These are phyloP conservation scores for Myrica gale DNA, from an alignment of 306 rosid genomes.

Conservation along the genomic window DNA sequence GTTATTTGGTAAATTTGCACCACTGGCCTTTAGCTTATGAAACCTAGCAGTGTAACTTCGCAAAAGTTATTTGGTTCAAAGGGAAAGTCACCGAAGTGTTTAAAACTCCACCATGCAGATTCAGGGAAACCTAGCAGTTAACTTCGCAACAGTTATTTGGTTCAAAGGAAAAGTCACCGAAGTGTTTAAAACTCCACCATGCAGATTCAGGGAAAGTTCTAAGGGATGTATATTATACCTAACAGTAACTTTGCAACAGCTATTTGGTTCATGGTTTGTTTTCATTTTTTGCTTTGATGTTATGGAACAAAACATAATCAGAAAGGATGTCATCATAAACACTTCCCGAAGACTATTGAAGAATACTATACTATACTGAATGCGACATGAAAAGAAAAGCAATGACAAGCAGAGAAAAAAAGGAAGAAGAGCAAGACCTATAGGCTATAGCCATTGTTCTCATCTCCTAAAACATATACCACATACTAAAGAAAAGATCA, in stretches of 20 bases:
- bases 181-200: not conserved
- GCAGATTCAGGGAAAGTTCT: not conserved
- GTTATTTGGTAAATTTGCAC: not conserved
- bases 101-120: not conserved
- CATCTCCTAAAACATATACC: not conserved
- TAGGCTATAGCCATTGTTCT: not conserved
- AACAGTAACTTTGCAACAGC: not conserved
- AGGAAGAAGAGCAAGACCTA: not conserved
- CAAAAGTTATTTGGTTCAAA: not conserved
- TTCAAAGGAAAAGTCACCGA: not conserved
- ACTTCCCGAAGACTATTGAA: no score
- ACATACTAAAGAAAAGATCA: not conserved
- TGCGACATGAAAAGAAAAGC: no score
- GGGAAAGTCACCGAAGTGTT: not conserved
- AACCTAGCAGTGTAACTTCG: not conserved
- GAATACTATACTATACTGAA: no score
- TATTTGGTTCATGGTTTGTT: not conserved
- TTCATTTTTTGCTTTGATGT: not conserved
- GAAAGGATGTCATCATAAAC: no score
- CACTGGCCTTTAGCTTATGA: not conserved
- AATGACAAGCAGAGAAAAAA: not conserved
- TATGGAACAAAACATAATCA: no score
- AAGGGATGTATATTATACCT: slow-evolving; percentile 1
- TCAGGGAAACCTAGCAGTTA: slow-evolving; percentile 6
- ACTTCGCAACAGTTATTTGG: not conserved